A percentile compares a stretch with the other conserved stretches of the same genome.
Evolutionary conservation across 169 alveolate genomes (phyloP).

Genomic region (Eimeria falciformis): DNA sequence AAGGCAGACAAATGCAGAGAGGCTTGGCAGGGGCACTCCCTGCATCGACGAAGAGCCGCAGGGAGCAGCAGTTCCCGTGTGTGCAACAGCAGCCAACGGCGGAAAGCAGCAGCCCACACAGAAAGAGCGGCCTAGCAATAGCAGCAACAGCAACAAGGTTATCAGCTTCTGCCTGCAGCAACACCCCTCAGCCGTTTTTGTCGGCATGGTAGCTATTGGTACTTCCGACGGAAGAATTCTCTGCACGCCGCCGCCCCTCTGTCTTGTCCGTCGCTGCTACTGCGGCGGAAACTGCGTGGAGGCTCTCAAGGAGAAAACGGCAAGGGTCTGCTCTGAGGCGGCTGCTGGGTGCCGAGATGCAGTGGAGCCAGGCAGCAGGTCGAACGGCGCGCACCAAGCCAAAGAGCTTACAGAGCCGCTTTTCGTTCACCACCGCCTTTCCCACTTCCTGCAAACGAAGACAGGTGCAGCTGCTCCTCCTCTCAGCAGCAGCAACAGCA

Average conservation of each 20-base stretch:
- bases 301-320: not conserved
- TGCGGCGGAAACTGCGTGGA: conserved; percentile 31
- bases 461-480: not conserved
- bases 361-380: no score
- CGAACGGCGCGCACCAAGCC: not conserved
- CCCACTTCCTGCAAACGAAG: not conserved
- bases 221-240: conserved; percentile 30
- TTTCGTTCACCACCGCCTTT: not conserved
- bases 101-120: not conserved
- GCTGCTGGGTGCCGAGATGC: not conserved
- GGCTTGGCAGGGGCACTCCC: not conserved
- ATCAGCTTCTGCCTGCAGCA: conserved; percentile 57
- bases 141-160: conserved; percentile 25
- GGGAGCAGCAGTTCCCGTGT: not conserved
- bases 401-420: not conserved
- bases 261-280: conserved; percentile 52
- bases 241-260: conserved; percentile 52
- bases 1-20: conserved; percentile 19
- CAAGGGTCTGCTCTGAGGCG: not conserved
- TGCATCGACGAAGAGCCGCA: conserved; percentile 53
- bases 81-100: conserved; percentile 7
- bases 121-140: not conserved
- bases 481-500: conserved; percentile 20
- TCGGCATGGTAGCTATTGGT: conserved; percentile 40
- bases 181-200: conserved; percentile 32